Base-by-base conservation (phyloP, 805 yeast species). In the Candida easanensis region DNA sequence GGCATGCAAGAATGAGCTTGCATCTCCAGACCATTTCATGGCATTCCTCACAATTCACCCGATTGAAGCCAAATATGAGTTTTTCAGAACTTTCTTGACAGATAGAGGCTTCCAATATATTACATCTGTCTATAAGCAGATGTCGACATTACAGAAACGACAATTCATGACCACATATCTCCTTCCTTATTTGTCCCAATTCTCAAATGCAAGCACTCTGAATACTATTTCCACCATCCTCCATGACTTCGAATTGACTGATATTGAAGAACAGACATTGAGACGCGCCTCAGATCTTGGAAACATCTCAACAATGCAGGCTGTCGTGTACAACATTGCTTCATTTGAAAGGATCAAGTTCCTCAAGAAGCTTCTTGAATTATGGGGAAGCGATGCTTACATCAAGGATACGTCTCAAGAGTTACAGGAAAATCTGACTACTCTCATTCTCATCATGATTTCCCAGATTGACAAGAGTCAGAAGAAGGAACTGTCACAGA, bases 341-440 rank as follows among this genome's bases (percentile, higher is more conserved):
- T 5, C 10, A 9, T 26, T 17, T 2, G 36, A 44, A 19, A 36
- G 34, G n/a, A 3, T 15, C 7, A 10, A 42, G 2, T 45, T 40
- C 1, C 36, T 50, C 2, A 28, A 21, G 1, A 22, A 17, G 3
- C 42, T 61, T 4, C 37, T 67, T 3, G 27, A 26, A 2, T 39
- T 54, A 11, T 69, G 74, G 74, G 70, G 75, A 2, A 66, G 68
- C 40, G 57, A 54, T 2, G 50, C 54, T 3, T 46, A 61, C 8
- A 60, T 77, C n/a, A 64, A 67, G 37, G 56, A 61, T 19, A 69
- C 71, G 8, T 64, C 81, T 0, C 54, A 70, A 1, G 45, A 57
- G 0, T 36, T 54, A 2, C 91, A 84, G 56, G 73, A 68, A 25
- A 54, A 60, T 2, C 60, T 76, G 27, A 76, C 89, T 0, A 72